Evolutionary conservation across 2,329 filamentous ascomycete genomes (phyloP).

Genomic region (Claviceps sp.): DNA sequence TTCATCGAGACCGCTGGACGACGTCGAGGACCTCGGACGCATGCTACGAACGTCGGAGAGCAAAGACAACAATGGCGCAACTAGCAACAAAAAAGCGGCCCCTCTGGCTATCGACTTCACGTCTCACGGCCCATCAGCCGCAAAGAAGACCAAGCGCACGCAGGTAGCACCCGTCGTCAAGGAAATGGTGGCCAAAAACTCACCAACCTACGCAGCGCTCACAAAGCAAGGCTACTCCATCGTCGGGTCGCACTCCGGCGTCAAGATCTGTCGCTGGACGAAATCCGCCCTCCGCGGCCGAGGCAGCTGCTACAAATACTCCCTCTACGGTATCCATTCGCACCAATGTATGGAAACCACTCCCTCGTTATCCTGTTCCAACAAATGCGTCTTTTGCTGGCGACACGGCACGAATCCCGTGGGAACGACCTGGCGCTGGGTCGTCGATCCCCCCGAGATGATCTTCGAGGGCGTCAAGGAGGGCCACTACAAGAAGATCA

Average conservation of each 20-base stretch:
- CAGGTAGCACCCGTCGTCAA: constrained; percentile 42
- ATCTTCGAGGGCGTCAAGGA: constrained; percentile 87
- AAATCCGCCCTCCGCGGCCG: constrained; percentile 89
- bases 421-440: constrained; percentile 92
- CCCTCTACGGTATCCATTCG: constrained; percentile 91
- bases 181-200: constrained; percentile 87
- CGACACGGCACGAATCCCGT: constrained; percentile 95
- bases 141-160: constrained; percentile 32
- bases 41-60: constrained; percentile 39
- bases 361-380: constrained; percentile 86
- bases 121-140: constrained; percentile 40
- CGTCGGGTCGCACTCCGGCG: constrained; percentile 86
- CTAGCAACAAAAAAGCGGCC: constrained; percentile 14
- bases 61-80: constrained; percentile 19
- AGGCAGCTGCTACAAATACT: constrained; percentile 95
- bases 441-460: constrained; percentile 77
- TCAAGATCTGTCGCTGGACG: constrained; percentile 97
- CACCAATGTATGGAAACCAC: constrained; percentile 99
- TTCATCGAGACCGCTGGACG: constrained; percentile 41
- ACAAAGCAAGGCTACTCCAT: constrained; percentile 97
- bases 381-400: constrained; percentile 99
- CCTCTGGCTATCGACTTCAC: constrained; percentile 80
- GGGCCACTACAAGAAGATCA: constrained; percentile 93
- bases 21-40: constrained; percentile 72
- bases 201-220: constrained; percentile 75